These are phyloP conservation scores for Camillea tinctor DNA, from an alignment of 2,329 filamentous ascomycete genomes.

Conservation along the genomic window DNA sequence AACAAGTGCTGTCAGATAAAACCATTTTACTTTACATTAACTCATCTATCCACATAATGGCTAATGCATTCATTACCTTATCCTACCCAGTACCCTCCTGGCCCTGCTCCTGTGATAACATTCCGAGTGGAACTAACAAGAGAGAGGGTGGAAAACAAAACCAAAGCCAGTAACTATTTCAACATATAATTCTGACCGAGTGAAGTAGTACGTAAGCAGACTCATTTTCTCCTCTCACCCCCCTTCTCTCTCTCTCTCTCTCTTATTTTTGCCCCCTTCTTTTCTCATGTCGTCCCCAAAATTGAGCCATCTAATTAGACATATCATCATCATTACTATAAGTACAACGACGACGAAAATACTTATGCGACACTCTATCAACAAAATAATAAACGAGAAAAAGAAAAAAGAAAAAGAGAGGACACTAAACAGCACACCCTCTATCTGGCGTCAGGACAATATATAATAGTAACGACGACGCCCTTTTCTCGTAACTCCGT, in stretches of 20 bases:
- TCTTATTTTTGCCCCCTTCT: neutral
- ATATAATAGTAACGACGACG: neutral
- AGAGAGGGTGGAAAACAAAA: neutral
- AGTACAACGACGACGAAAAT: neutral
- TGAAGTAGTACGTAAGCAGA: neutral
- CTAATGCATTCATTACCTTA: neutral
- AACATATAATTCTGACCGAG: neutral
- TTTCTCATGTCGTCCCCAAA: too few relatives aligned
- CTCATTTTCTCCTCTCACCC: neutral
- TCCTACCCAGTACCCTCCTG: neutral
- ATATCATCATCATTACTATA: neutral
- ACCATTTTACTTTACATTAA: neutral
- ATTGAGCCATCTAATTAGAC: neutral
- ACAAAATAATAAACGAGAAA: neutral
- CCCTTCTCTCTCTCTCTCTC: neutral
- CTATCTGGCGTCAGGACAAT: neutral
- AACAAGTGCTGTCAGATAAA: neutral
- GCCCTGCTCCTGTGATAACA: neutral
- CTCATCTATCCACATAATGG: neutral
- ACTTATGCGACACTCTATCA: neutral
- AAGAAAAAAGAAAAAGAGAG: neutral
- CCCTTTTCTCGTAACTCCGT: slow-evolving; percentile 5
- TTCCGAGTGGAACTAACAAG: neutral
- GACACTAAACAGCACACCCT: neutral
- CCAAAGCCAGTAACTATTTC: neutral